Evolutionary conservation across 2,329 filamentous ascomycete genomes (phyloP).

Genomic region (Claviceps fusiformis): DNA sequence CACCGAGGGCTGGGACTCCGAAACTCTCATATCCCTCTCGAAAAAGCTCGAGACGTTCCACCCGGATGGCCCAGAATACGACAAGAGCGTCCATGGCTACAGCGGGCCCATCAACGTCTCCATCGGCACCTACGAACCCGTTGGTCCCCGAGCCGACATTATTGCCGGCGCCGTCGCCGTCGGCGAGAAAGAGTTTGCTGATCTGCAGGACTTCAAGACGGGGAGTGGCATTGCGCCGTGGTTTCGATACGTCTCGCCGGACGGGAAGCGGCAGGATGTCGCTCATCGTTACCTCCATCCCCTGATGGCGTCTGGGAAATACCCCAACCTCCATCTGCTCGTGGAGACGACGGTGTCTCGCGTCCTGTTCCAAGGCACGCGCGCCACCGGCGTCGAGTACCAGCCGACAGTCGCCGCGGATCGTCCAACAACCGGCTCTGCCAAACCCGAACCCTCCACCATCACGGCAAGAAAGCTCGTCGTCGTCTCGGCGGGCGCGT

Average conservation of each 20-base stretch:
- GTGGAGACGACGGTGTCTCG: conserved; percentile 41
- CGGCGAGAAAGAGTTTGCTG: conserved; percentile 29
- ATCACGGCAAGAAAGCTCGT: conserved; percentile 18
- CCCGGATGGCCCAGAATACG: conserved; percentile 16
- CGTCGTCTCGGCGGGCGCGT: conserved; percentile 29
- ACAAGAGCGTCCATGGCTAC: conserved; percentile 33
- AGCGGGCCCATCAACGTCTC: conserved; percentile 43
- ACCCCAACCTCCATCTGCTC: conserved; percentile 47
- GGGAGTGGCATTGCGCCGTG: conserved; percentile 18
- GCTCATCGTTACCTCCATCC: conserved; percentile 34
- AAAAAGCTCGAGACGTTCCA: conserved; percentile 43
- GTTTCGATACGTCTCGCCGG: conserved; percentile 27
- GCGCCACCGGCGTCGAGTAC: conserved; percentile 46
- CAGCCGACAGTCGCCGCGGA: conserved; percentile 20
- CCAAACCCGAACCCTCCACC: conserved; percentile 4
- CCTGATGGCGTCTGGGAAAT: conserved; percentile 19
- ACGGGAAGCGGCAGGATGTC: conserved; percentile 44
- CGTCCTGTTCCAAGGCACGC: conserved; percentile 36
- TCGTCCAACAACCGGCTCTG: neutral
- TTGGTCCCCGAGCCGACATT: conserved; percentile 28
- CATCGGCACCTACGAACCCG: conserved; percentile 30
- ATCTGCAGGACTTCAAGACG: conserved; percentile 37
- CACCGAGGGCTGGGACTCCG: conserved; percentile 18
- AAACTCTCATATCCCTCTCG: conserved; percentile 19
- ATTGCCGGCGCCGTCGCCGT: conserved; percentile 34